Percentiles rank a stretch among this genome's conserved stretches.
These are phyloP conservation scores for Discostella stelligera DNA, from an alignment of 352 stramenopile genomes.

Conservation along the genomic window DNA sequence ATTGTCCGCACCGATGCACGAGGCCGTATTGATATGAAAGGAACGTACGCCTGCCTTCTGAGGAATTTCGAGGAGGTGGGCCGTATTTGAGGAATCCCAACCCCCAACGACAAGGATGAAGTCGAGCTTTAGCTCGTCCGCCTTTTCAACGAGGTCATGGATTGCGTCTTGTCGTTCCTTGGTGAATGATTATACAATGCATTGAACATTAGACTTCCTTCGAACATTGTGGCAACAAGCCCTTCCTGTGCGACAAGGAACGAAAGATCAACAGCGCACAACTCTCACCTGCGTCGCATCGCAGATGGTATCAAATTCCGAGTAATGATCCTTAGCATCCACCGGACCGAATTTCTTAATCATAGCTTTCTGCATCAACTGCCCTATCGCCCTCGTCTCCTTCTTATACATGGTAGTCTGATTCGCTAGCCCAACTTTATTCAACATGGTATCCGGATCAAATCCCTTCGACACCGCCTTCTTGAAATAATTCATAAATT, in stretches of 20 bases:
- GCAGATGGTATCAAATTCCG: constrained; percentile 88
- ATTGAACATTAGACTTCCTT: not conserved
- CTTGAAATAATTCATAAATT: constrained; percentile 84
- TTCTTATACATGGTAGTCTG: constrained; percentile 91
- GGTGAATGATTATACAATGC: not conserved
- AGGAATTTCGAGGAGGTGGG: constrained; percentile 86
- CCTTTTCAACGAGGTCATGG: constrained; percentile 82
- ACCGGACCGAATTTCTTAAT: constrained; percentile 85
- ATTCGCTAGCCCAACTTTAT: constrained; percentile 86
- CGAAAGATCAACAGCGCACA: not conserved
- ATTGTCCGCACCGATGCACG: constrained; percentile 84
- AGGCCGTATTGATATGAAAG: constrained; percentile 85
- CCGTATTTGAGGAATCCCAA: constrained; percentile 87
- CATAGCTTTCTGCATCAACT: constrained; percentile 85
- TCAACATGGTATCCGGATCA: constrained; percentile 85
- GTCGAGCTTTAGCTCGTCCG: constrained; percentile 72
- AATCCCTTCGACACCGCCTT: constrained; percentile 85
- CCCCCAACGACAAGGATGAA: constrained; percentile 87
- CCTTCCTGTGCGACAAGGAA: not conserved
- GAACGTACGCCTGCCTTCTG: constrained; percentile 75
- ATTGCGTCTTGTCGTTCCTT: constrained; percentile 86
- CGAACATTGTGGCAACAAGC: not conserved
- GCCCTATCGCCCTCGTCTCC: constrained; percentile 82
- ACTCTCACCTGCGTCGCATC: constrained; percentile 84
- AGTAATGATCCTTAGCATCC: constrained; percentile 81